A percentile compares a stretch with the other conserved stretches of the same genome.
Conservation (phyloP, 2,329 filamentous ascomycete genomes). For the Elsinoe fawcettii region DNA sequence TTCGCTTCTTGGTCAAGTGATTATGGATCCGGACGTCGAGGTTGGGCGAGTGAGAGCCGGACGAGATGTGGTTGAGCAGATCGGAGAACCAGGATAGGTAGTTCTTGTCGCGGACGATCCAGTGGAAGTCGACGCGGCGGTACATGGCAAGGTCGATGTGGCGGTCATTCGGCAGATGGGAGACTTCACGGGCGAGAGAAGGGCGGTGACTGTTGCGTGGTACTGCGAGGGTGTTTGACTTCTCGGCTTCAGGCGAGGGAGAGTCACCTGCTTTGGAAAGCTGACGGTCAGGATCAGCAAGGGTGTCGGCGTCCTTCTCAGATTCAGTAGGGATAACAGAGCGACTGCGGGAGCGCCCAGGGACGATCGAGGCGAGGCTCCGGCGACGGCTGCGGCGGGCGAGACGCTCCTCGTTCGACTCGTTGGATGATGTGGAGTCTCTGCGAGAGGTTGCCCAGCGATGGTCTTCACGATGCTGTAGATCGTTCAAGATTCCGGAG, state of each 20-base stretch:
- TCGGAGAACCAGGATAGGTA: constrained; percentile 52
- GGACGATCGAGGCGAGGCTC: background rate
- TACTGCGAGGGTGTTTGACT: background rate
- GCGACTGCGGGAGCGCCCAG: background rate
- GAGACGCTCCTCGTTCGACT: constrained; percentile 1
- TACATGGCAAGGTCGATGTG: constrained; percentile 18
- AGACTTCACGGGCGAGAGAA: constrained; percentile 8
- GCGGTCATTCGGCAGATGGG: constrained; percentile 25
- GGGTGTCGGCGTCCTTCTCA: background rate
- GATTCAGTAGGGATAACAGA: constrained; percentile 1
- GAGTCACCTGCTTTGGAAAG: background rate
- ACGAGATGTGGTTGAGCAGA: constrained; percentile 45
- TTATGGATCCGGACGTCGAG: constrained; percentile 51
- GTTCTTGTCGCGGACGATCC: constrained; percentile 52
- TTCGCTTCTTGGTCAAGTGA: constrained; percentile 50
- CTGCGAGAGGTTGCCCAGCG: background rate
- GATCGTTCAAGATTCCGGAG: constrained; percentile 48
- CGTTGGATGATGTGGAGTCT: background rate
- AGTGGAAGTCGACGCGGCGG: constrained; percentile 51
- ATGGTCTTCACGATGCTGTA: constrained; percentile 34
- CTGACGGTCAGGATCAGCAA: background rate
- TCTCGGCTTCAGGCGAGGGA: background rate
- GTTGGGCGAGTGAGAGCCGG: constrained; percentile 31
- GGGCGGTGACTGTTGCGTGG: background rate
- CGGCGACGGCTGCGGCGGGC: background rate